Conservation (phyloP, 2,329 filamentous ascomycete genomes). For the Epichloe festucae region DNA sequence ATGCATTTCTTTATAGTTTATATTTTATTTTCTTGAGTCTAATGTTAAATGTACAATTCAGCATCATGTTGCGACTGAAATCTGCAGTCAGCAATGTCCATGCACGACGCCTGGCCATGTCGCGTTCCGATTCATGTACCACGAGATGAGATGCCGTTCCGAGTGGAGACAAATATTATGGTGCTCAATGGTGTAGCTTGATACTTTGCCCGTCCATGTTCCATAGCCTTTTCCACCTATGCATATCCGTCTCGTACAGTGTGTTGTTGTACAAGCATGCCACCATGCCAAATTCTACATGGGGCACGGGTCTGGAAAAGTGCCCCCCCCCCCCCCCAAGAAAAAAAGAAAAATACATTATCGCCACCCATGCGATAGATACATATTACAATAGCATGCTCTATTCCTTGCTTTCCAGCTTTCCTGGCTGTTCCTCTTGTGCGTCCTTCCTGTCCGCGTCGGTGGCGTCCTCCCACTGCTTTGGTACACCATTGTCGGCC, state of each 20-base stretch:
- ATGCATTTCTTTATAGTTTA: no score
- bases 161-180: not conserved
- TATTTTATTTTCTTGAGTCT: not conserved
- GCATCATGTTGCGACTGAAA: no score
- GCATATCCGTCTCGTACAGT: conserved; percentile 2
- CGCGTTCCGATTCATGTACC: no score
- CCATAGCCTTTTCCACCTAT: not conserved
- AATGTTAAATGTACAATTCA: no score
- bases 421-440: conserved; percentile 9
- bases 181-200: not conserved
- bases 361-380: not conserved
- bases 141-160: no score
- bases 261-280: conserved; percentile 6
- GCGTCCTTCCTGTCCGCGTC: conserved; percentile 15
- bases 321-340: not conserved
- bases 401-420: conserved; percentile 8
- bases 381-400: not conserved
- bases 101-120: no score
- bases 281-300: conserved; percentile 6
- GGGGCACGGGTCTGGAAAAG: not conserved
- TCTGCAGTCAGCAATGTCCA: no score
- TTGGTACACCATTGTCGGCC: conserved; percentile 6
- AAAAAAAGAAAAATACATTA: not conserved
- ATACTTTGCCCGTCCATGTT: conserved; percentile 3
- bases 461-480: conserved; percentile 18